phyloP scores from a whole-genome alignment of 768 basidiomycete genomes.

The Boletus fagicola region DNA sequence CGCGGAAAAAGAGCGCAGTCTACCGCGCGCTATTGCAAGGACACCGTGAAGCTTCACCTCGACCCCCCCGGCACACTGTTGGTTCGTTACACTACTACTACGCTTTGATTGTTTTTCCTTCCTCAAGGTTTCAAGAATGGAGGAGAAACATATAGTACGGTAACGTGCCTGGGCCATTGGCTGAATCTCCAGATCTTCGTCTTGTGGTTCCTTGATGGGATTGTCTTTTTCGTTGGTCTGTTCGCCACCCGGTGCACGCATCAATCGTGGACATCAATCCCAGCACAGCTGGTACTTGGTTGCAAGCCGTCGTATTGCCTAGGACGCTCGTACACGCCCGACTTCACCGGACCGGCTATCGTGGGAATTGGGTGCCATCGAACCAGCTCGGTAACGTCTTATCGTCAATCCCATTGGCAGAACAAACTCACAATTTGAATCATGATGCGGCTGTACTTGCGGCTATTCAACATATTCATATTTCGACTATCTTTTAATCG shows the following conservation, averaged over 20 bases:
- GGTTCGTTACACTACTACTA: background rate
- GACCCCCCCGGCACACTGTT: background rate
- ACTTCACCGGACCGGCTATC: background rate
- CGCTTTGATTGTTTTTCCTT: too few species aligned
- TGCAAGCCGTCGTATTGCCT: too few species aligned
- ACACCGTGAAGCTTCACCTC: background rate
- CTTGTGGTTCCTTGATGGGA: background rate
- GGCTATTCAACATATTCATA: background rate
- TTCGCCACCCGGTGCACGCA: conserved; percentile 2
- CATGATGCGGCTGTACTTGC: background rate
- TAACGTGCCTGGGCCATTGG: background rate
- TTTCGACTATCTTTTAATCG: background rate
- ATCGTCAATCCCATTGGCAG: too few species aligned
- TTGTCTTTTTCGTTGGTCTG: background rate
- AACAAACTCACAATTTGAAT: background rate
- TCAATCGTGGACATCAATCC: background rate
- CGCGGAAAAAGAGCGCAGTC: background rate
- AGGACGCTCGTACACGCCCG: background rate
- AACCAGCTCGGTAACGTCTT: background rate
- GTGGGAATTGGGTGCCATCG: too few species aligned
- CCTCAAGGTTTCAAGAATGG: background rate
- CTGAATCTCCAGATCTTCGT: background rate
- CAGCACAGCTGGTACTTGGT: background rate
- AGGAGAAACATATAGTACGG: background rate
- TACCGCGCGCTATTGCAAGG: background rate